Conservation (phyloP, 495 filamentous ascomycete species). For the Penicillium parvum region DNA sequence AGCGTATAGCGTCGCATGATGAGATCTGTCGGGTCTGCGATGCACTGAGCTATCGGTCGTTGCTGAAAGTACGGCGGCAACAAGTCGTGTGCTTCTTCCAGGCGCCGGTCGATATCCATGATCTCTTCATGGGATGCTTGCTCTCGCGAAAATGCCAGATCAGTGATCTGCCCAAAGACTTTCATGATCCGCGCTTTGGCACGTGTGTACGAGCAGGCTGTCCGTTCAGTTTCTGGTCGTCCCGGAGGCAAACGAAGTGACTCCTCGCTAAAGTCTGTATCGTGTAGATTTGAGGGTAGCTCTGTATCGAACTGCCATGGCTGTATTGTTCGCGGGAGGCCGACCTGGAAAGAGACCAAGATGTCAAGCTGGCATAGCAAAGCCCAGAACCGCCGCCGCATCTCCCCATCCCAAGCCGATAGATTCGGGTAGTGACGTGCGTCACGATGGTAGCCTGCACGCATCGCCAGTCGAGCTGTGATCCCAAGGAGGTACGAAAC, state of each 20-base stretch:
- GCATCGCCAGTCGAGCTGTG: slow-evolving; percentile 38
- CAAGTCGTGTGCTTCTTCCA: slow-evolving; percentile 62
- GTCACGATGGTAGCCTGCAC: slow-evolving; percentile 47
- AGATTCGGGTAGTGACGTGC: slow-evolving; percentile 34
- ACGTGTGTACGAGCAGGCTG: slow-evolving; percentile 32
- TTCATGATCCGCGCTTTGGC: slow-evolving; percentile 40
- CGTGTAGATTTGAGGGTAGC: slow-evolving; percentile 38
- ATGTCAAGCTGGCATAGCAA: slow-evolving; percentile 38
- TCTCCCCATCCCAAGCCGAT: slow-evolving; percentile 39
- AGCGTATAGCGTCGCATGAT: slow-evolving; percentile 79
- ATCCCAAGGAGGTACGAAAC: slow-evolving; percentile 37
- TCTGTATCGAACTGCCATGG: slow-evolving; percentile 41
- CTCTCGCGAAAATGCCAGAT: slow-evolving; percentile 38
- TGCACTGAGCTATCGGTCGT: slow-evolving; percentile 65
- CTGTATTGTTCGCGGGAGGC: slow-evolving; percentile 42
- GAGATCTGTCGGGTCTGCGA: slow-evolving; percentile 67
- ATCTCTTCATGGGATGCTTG: slow-evolving; percentile 71
- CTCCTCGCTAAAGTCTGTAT: slow-evolving; percentile 41
- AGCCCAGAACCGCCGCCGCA: slow-evolving; percentile 42
- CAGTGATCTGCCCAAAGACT: slow-evolving; percentile 43
- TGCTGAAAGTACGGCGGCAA: slow-evolving; percentile 68
- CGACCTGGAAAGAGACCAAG: slow-evolving; percentile 43
- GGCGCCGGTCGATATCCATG: slow-evolving; percentile 64
- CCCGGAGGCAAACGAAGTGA: slow-evolving; percentile 32
- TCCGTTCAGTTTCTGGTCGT: slow-evolving; percentile 34